Evolutionary conservation across 2,329 filamentous ascomycete genomes (phyloP).

Genomic region (Lasiodiplodia hormozganensis): DNA sequence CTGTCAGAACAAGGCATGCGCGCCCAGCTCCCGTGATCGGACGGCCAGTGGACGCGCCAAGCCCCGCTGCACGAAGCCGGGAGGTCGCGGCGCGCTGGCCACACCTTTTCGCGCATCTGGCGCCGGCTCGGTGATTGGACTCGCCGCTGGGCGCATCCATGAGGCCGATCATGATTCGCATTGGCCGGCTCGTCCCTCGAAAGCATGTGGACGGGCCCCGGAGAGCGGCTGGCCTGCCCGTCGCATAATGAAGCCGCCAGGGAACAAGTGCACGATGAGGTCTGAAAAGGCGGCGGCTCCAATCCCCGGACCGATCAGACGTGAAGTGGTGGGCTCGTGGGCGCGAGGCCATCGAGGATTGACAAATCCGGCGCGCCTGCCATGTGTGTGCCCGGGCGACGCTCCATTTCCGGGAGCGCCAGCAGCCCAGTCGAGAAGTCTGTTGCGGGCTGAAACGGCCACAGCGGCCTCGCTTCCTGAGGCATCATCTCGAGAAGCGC

Average conservation of each 20-base stretch:
- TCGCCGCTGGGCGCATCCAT: constrained; percentile 26
- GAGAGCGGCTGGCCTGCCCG: constrained; percentile 14
- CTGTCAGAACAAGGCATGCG: not conserved
- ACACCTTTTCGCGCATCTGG: constrained; percentile 23
- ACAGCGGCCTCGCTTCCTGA: constrained; percentile 25
- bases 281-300: constrained; percentile 12
- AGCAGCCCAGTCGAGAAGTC: constrained; percentile 24
- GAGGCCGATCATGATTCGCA: constrained; percentile 29
- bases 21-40: constrained; percentile 17
- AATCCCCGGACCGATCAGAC: constrained; percentile 23
- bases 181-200: constrained; percentile 27
- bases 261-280: not conserved
- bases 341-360: constrained; percentile 1
- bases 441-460: constrained; percentile 25
- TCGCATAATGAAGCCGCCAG: constrained; percentile 14
- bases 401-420: constrained; percentile 13
- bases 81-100: constrained; percentile 12
- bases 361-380: constrained; percentile 18
- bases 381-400: constrained; percentile 10
- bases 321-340: constrained; percentile 14
- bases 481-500: constrained; percentile 12
- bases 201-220: constrained; percentile 23
- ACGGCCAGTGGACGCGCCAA: constrained; percentile 17
- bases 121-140: constrained; percentile 27
- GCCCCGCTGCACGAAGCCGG: constrained; percentile 12